Percentiles rank a stretch among this genome's conserved stretches.
Conservation (phyloP, 2,329 filamentous ascomycete genomes). For the Gremmenia infestans region DNA sequence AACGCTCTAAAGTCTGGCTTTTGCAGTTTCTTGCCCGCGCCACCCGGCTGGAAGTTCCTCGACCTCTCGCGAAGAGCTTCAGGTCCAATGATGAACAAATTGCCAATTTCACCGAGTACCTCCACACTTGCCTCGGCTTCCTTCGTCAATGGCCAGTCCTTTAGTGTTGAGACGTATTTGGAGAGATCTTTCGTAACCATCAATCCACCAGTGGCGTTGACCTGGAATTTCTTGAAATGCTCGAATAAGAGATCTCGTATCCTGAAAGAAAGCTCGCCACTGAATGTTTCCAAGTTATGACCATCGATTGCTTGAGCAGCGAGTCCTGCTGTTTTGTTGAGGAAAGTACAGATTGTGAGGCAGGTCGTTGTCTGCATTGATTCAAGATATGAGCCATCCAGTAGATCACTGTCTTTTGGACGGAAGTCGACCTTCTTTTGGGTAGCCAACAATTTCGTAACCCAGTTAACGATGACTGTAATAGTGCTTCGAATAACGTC, state of each 20-base stretch:
- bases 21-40: constrained; percentile 48
- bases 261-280: constrained; percentile 76
- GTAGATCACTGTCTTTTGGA: constrained; percentile 58
- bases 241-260: constrained; percentile 77
- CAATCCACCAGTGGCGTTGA: constrained; percentile 87
- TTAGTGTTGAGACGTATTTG: constrained; percentile 82
- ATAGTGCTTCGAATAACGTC: constrained; percentile 63
- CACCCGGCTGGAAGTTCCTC: constrained; percentile 47
- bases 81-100: constrained; percentile 87
- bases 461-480: constrained; percentile 60
- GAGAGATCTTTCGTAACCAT: constrained; percentile 97
- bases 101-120: constrained; percentile 87
- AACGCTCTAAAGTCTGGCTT: constrained; percentile 77
- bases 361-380: constrained; percentile 84
- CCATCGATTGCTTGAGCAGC: constrained; percentile 70
- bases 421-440: constrained; percentile 69
- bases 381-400: constrained; percentile 50
- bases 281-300: constrained; percentile 76
- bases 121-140: constrained; percentile 69
- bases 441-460: constrained; percentile 54
- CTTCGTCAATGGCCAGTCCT: constrained; percentile 71
- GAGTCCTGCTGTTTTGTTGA: constrained; percentile 60
- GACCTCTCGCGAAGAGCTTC: constrained; percentile 70
- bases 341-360: constrained; percentile 72
- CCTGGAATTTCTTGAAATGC: constrained; percentile 90